Conservation (phyloP, 352 stramenopile species). For the Thraustochytrium striatum region DNA sequence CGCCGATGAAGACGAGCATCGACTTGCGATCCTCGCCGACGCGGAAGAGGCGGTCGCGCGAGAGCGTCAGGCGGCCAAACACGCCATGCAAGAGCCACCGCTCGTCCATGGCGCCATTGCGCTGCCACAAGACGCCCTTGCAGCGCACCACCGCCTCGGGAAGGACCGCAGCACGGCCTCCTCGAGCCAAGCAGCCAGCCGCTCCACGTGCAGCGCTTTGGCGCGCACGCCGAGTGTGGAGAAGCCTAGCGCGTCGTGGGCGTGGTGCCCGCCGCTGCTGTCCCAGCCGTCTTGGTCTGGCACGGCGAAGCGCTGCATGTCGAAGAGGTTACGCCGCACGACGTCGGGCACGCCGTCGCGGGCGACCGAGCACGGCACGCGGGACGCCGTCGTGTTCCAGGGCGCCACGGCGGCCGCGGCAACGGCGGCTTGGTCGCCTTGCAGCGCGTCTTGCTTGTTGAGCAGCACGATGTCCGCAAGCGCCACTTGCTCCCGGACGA, state of each 20-base stretch:
- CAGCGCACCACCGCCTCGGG: conserved; percentile 13
- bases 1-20: conserved; percentile 40
- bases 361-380: background rate
- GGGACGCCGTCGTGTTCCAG: background rate
- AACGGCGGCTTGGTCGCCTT: no score
- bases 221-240: conserved; percentile 14
- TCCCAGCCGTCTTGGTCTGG: background rate
- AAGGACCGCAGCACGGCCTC: conserved; percentile 11
- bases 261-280: background rate
- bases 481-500: conserved; percentile 23
- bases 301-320: background rate
- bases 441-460: conserved; percentile 25
- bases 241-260: conserved; percentile 1
- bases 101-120: background rate
- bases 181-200: conserved; percentile 10
- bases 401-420: no score
- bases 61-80: conserved; percentile 17
- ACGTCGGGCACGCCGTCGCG: background rate
- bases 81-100: conserved; percentile 32
- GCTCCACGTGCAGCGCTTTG: background rate
- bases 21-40: background rate
- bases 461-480: conserved; percentile 35
- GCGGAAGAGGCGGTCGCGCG: background rate
- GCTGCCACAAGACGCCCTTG: conserved; percentile 19
- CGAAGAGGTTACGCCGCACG: background rate